These are phyloP conservation scores for Fusarium camptoceras DNA, from an alignment of 2,329 filamentous ascomycete genomes.

Conservation along the genomic window DNA sequence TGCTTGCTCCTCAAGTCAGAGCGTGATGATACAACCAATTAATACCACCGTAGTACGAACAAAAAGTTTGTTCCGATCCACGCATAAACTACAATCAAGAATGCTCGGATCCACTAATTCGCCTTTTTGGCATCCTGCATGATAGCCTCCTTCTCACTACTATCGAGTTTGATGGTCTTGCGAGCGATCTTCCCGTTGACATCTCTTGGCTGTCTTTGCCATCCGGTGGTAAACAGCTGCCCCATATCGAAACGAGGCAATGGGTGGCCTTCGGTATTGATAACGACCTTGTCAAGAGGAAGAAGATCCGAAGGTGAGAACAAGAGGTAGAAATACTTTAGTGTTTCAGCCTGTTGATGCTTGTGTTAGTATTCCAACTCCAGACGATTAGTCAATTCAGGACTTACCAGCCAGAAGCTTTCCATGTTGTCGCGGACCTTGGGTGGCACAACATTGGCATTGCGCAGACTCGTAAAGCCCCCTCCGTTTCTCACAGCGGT, in stretches of 20 bases:
- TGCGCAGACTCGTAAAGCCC: conserved; percentile 83
- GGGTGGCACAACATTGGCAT: conserved; percentile 80
- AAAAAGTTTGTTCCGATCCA: conserved; percentile 4
- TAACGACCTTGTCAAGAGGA: conserved; percentile 86
- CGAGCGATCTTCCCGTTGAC: conserved; percentile 55
- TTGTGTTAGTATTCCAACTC: conserved; percentile 23
- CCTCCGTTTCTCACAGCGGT: conserved; percentile 81
- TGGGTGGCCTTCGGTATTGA: conserved; percentile 96
- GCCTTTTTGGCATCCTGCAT: conserved; percentile 19
- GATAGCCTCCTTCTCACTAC: conserved; percentile 26
- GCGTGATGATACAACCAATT: conserved; percentile 5
- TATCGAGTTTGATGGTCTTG: conserved; percentile 17
- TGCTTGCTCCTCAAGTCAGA: conserved; percentile 4
- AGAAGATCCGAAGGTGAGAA: conserved; percentile 88
- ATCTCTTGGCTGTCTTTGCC: conserved; percentile 76
- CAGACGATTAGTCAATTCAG: neutral
- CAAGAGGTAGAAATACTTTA: conserved; percentile 97
- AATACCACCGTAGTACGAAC: conserved; percentile 7
- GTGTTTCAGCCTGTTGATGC: conserved; percentile 81
- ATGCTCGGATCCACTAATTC: conserved; percentile 10
- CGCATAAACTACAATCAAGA: neutral
- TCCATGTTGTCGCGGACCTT: conserved; percentile 91
- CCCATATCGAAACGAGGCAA: conserved; percentile 88
- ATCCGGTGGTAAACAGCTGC: conserved; percentile 81
- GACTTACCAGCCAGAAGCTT: conserved; percentile 92